A percentile compares a stretch with the other conserved stretches of the same genome.
These are phyloP conservation scores for Pelargonium australe DNA, from an alignment of 441 rosid species.

Conservation along the genomic window DNA sequence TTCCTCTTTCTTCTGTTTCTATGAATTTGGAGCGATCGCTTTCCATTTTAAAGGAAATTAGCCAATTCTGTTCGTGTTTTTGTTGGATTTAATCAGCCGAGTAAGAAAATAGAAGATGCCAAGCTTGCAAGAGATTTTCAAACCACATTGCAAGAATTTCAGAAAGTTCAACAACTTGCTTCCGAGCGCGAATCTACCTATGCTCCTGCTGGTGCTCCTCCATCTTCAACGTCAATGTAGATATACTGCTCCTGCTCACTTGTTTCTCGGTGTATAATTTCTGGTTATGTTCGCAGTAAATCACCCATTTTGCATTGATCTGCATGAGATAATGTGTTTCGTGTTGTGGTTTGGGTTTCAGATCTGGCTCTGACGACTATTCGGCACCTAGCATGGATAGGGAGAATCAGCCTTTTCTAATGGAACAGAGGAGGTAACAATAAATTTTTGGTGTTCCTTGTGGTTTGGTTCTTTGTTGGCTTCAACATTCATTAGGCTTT, in stretches of 20 bases:
- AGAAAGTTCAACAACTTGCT: conserved; percentile 63
- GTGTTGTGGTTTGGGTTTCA: conserved; percentile 14
- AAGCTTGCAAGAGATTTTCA: conserved; percentile 71
- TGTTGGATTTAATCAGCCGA: conserved; percentile 26
- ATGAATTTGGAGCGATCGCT: neutral
- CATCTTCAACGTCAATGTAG: conserved; percentile 31
- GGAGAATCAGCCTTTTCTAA: conserved; percentile 44
- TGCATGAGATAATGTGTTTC: neutral
- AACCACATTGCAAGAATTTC: conserved; percentile 50
- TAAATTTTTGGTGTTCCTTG: neutral
- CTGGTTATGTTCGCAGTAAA: neutral
- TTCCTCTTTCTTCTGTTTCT: neutral
- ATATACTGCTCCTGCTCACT: neutral
- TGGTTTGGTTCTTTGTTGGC: neutral
- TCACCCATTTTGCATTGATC: neutral
- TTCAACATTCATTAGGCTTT: neutral
- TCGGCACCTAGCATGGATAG: conserved; percentile 24
- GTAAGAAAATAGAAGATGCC: conserved; percentile 64
- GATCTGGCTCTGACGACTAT: conserved; percentile 35
- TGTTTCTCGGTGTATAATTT: neutral
- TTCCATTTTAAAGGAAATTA: neutral
- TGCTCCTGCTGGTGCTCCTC: conserved; percentile 37
- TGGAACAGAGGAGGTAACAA: conserved; percentile 41
- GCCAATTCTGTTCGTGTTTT: neutral
- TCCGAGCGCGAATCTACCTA: conserved; percentile 58